Conservation (phyloP, 805 yeast genomes). For the Kazachstania martiniae region DNA sequence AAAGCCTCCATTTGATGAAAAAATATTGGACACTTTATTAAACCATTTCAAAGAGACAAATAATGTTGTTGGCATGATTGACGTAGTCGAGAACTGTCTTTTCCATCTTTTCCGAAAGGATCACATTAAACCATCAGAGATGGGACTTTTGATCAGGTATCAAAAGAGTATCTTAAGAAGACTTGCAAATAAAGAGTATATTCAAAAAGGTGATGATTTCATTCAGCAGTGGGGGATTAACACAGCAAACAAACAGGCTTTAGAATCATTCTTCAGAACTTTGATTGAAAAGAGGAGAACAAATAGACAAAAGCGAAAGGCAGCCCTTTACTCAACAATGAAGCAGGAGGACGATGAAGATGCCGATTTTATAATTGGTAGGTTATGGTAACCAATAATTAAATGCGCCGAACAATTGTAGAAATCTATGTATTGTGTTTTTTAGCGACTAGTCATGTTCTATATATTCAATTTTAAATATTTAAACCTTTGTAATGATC, state of each 20-base stretch:
- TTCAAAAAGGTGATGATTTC: constrained; percentile 9
- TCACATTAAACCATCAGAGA: constrained; percentile 4
- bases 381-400: constrained; percentile 17
- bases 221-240: constrained; percentile 16
- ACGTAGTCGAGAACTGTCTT: constrained; percentile 6
- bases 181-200: constrained; percentile 9
- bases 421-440: constrained; percentile 5
- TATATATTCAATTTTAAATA: too few relatives aligned
- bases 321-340: not conserved
- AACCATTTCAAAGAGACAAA: constrained; percentile 7
- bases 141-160: constrained; percentile 9
- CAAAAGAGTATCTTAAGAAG: constrained; percentile 14
- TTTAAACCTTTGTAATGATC: constrained; percentile 2
- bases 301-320: constrained; percentile 3
- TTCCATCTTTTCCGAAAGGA: not conserved
- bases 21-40: constrained; percentile 10
- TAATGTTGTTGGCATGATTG: constrained; percentile 12
- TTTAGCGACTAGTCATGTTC: too few relatives aligned
- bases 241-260: constrained; percentile 5
- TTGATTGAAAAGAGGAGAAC: constrained; percentile 2
- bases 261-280: constrained; percentile 3
- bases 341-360: constrained; percentile 19
- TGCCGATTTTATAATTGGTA: constrained; percentile 22
- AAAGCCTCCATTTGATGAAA: constrained; percentile 12
- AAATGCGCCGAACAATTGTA: constrained; percentile 1